Evolutionary conservation across 495 filamentous ascomycete genomes (phyloP), one percentile per base, ranked within the genome.

Genomic region (Daldinia caldariorum): DNA sequence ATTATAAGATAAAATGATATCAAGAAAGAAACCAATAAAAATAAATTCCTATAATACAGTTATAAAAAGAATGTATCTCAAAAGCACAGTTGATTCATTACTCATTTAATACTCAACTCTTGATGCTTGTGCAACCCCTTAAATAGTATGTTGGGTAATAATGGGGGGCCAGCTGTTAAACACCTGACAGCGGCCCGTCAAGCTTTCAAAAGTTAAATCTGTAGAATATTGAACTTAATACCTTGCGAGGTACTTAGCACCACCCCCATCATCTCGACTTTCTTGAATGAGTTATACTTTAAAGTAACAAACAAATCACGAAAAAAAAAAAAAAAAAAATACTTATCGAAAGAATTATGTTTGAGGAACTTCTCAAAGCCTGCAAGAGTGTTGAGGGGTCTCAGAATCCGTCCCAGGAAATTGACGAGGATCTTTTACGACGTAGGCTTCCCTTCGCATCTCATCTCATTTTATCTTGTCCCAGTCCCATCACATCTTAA

Each of bases 361-460:
- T 60, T 20, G 61, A 63, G 0, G 49, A 67, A 26, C 59, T 72
- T n/a, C 5, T 72, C 0, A 18, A 51, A 26, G 61, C 69, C 22
- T 72, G 61, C 43, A 61, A 39, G 14, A 22, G 12, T 41, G 34
- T 67, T 29, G 39, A 29, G 4, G 34, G 26, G 20, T 16, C 39
- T 29, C 22, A 37, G 20, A 38, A 18, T 1, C 26, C 47, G 6
- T 8, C 32, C 16, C 61, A 13, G 38, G 60, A 56, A 9, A 20
- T 61, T 0, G 31, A 20, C 4, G 69, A 72, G 6, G 31, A 58
- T 26, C 29, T 72, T 43, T 22, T 53, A 34, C 34, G 31, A 16
- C 16, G 69, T 72, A 41, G 31, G 64, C 2, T 10, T 63, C 32
- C 32, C 7, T 63, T 47, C 18, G 4, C 43, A 47, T 47, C 18